Base-by-base conservation (phyloP, 2,329 filamentous ascomycete genomes). In the Atkinsonella hypoxylon region DNA sequence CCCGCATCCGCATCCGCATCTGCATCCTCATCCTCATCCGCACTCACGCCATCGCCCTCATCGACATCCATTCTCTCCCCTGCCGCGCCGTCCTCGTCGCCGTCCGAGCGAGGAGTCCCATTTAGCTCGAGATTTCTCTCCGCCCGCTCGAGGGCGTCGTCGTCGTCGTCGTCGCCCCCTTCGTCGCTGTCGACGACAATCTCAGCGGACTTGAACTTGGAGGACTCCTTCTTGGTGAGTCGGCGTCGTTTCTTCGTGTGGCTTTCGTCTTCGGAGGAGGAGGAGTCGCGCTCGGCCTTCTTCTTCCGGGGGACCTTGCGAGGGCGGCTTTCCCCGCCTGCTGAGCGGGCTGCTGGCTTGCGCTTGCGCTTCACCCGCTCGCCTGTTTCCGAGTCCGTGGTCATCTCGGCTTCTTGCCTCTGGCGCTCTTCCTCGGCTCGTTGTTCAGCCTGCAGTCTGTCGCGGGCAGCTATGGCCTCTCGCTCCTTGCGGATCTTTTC, bases 401-500 rank as follows among this genome's bases (percentile, higher is more conserved):
- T 93, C 67, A 87, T 77, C 61, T 95, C 89, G 2, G 87, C 88
- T 45, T 85, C 85, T 56, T 56, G 46, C 15, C 59, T 62, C 36
- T 51, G 52, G 9, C 62, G 62, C 51, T 67, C 64, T 51, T 67
- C 65, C 45, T 67, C 61, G 2, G 61, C 64, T 49, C 65, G 83
- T 74, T 81, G 75, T 58, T 85, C 82, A 22, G 88, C 87, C 45
- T 88, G 72, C 56, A 80, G 76, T 49, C 87, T 78, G 61, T 95
- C 85, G 43, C 82, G 78, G 52, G 89, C 87, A 17, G 83, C 76
- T 62, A 97, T 90, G 59, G 79, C 81, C 58, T 87, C 82, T 53
- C 91, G 83, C 65, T 97, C 90, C 62, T 88, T 87, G n/a, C 82
- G 79, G 56, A 97, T 84, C 69, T 88, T 87, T 54, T 85, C 81